These are phyloP conservation scores for Urostyla sp. DNA, from an alignment of 73 alveolate species.

Conservation along the genomic window DNA sequence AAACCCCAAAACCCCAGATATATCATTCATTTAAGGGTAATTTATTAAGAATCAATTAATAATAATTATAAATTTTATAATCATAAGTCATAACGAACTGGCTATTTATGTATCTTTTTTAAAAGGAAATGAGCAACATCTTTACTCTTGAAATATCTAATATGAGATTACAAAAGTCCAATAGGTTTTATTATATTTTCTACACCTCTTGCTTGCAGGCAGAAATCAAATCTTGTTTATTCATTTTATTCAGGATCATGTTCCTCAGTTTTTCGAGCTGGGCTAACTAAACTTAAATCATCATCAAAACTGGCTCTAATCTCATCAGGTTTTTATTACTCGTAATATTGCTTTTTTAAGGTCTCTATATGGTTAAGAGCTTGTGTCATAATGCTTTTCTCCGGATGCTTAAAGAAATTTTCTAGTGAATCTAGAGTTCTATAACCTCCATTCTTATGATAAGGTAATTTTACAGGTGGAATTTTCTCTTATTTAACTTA, in stretches of 20 bases:
- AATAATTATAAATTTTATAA: too few relatives aligned
- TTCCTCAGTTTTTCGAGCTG: not conserved
- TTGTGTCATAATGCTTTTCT: constrained; percentile 3
- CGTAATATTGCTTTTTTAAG: not conserved
- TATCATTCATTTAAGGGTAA: too few relatives aligned
- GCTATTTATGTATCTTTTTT: constrained; percentile 38
- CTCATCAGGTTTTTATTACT: not conserved
- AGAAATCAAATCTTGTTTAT: constrained; percentile 23
- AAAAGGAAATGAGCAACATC: constrained; percentile 46
- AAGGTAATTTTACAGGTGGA: constrained; percentile 51
- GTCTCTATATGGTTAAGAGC: constrained; percentile 25
- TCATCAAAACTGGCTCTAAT: not conserved
- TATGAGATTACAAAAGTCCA: constrained; percentile 31
- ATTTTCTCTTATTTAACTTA: not conserved
- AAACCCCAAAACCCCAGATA: too few relatives aligned
- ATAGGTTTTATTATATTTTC: constrained; percentile 44
- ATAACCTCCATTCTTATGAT: constrained; percentile 44
- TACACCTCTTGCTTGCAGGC: constrained; percentile 34
- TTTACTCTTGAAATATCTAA: constrained; percentile 36
- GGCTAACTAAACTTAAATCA: not conserved
- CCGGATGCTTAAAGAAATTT: constrained; percentile 44
- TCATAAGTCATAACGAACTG: constrained; percentile 27
- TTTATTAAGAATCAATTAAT: too few relatives aligned
- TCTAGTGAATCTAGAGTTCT: constrained; percentile 14
- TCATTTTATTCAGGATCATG: not conserved